Conservation (phyloP, 1,139 yeast genomes). For the Eremothecium sinecaudum region DNA sequence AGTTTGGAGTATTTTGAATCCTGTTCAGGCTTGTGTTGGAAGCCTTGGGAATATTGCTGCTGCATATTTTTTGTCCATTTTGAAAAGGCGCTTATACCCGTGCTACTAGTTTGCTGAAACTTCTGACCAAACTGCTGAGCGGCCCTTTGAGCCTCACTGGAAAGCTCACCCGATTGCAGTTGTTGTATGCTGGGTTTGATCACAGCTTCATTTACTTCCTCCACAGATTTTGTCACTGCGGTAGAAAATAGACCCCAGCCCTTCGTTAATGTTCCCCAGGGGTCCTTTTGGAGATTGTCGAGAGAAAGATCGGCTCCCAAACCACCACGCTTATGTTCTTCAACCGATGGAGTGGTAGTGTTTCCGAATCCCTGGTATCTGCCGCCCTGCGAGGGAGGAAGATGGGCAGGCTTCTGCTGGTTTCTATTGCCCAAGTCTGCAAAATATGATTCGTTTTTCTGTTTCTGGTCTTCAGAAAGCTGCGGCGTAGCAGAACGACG, state of each 20-base stretch:
- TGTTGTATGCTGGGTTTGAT: conserved; percentile 83
- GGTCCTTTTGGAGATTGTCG: conserved; percentile 76
- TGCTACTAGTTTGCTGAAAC: conserved; percentile 79
- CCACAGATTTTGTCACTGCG: conserved; percentile 72
- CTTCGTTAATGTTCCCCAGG: conserved; percentile 75
- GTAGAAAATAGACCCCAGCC: conserved; percentile 93
- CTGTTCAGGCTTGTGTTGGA: conserved; percentile 16
- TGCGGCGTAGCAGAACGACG: conserved; percentile 35
- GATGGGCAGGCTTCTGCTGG: conserved; percentile 60
- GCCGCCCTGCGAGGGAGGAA: conserved; percentile 94
- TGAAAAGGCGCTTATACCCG: conserved; percentile 57
- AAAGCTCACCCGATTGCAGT: conserved; percentile 69
- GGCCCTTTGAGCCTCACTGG: conserved; percentile 76
- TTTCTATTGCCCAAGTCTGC: conserved; percentile 69
- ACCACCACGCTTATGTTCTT: conserved; percentile 10
- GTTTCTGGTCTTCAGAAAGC: conserved; percentile 38
- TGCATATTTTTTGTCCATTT: conserved; percentile 44
- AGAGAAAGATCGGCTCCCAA: conserved; percentile 46
- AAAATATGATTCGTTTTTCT: conserved; percentile 70
- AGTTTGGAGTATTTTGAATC: conserved; percentile 38
- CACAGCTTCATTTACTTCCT: conserved; percentile 77
- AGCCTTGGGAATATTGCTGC: conserved; percentile 21
- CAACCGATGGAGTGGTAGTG: conserved; percentile 37
- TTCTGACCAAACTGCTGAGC: conserved; percentile 93
- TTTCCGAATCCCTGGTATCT: conserved; percentile 87